Evolutionary conservation across 1,284 basidiomycete genomes (phyloP).

Genomic region (Pseudozyma thailandica): DNA sequence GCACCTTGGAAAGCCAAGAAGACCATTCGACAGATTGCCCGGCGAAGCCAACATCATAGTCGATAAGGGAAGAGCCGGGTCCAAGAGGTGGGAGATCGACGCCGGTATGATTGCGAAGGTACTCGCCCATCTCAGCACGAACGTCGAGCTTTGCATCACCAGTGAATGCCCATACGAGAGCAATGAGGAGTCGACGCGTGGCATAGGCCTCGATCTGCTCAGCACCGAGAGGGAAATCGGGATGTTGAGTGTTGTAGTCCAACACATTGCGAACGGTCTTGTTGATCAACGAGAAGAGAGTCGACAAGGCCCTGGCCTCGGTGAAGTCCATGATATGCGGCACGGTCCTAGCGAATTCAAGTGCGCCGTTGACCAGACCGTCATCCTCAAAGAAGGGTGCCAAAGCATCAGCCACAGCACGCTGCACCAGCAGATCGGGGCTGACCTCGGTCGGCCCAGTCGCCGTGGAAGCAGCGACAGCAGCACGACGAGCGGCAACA

Average conservation of each 20-base stretch:
- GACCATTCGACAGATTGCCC: conserved; percentile 76
- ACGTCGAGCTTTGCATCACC: conserved; percentile 92
- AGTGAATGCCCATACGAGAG: conserved; percentile 96
- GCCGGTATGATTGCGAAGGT: conserved; percentile 83
- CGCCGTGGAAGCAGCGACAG: conserved; percentile 55
- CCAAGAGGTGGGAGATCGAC: conserved; percentile 82
- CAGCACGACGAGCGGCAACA: conserved; percentile 73
- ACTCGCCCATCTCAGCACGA: conserved; percentile 89
- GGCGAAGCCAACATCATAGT: conserved; percentile 80
- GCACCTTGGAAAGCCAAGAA: conserved; percentile 84
- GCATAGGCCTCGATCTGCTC: conserved; percentile 92
- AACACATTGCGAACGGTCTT: conserved; percentile 92
- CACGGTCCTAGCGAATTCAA: conserved; percentile 81
- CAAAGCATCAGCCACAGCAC: conserved; percentile 75
- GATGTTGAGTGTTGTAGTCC: conserved; percentile 93
- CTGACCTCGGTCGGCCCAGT: conserved; percentile 69
- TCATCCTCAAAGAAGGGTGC: conserved; percentile 74
- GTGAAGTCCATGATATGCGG: conserved; percentile 99
- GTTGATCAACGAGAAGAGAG: conserved; percentile 95
- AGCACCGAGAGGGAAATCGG: conserved; percentile 87
- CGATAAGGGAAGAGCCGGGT: conserved; percentile 86
- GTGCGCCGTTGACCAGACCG: conserved; percentile 81
- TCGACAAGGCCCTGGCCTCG: conserved; percentile 86
- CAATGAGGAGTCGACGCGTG: conserved; percentile 87
- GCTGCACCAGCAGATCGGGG: conserved; percentile 78